Evolutionary conservation across 805 yeast species (phyloP).

Genomic region (Nakazawaea ambrosiae): DNA sequence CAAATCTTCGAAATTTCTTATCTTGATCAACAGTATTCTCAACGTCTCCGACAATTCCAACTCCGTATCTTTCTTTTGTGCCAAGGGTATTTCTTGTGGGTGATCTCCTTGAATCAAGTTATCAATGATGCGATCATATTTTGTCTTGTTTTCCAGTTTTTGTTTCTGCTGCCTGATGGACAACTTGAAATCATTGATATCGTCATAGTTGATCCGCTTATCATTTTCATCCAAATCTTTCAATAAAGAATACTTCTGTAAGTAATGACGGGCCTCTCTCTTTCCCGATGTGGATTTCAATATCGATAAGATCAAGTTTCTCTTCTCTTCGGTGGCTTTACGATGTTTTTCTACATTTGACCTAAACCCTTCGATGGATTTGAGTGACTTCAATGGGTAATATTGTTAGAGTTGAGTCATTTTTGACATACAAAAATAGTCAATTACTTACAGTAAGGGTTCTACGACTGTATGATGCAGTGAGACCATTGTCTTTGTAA

Average conservation of each 20-base stretch:
- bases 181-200: constrained; percentile 7
- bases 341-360: constrained; percentile 21
- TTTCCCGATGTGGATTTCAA: constrained; percentile 88
- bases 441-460: constrained; percentile 6
- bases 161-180: neutral
- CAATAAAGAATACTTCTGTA: constrained; percentile 58
- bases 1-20: constrained; percentile 33
- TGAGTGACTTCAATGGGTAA: neutral
- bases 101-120: constrained; percentile 12
- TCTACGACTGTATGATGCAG: too few relatives aligned
- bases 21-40: constrained; percentile 50
- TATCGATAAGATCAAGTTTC: constrained; percentile 75
- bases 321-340: constrained; percentile 38
- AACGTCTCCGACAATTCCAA: constrained; percentile 30
- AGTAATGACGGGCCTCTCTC: constrained; percentile 80
- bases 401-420: neutral
- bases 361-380: constrained; percentile 15
- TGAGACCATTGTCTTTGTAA: too few relatives aligned
- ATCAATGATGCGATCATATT: constrained; percentile 27
- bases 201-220: constrained; percentile 24
- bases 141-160: constrained; percentile 22
- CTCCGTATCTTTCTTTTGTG: constrained; percentile 16
- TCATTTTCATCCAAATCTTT: constrained; percentile 19
- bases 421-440: neutral
- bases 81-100: constrained; percentile 14